phyloP scores from a whole-genome alignment of 2,329 filamentous ascomycete species.

The Xylaria sp. region DNA sequence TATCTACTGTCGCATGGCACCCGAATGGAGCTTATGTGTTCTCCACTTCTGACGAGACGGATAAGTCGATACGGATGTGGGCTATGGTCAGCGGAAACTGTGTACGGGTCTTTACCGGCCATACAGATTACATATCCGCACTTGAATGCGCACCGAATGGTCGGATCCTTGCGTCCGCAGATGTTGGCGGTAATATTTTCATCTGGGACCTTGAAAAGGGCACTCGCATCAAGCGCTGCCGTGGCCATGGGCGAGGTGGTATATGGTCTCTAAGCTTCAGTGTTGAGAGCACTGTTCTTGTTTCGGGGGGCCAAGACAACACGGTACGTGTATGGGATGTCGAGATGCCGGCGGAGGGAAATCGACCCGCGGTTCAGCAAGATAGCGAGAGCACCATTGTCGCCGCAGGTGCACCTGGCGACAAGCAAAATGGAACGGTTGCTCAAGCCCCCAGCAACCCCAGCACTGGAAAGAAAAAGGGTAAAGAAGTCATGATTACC shows the following conservation, averaged over 20 bases:
- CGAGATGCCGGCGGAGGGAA: constrained; percentile 61
- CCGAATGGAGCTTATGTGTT: constrained; percentile 92
- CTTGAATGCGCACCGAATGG: constrained; percentile 83
- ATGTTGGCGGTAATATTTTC: constrained; percentile 82
- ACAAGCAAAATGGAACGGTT: constrained; percentile 33
- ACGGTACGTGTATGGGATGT: constrained; percentile 96
- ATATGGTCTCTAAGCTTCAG: constrained; percentile 93
- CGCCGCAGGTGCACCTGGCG: constrained; percentile 36
- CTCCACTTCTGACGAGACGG: constrained; percentile 75
- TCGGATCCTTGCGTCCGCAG: constrained; percentile 84
- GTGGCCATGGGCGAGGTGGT: constrained; percentile 87
- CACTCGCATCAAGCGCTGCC: constrained; percentile 81
- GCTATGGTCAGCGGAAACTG: constrained; percentile 80
- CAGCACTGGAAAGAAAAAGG: constrained; percentile 61
- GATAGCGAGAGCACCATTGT: constrained; percentile 39
- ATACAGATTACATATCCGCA: constrained; percentile 79
- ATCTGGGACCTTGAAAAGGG: constrained; percentile 93
- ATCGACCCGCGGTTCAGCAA: constrained; percentile 33
- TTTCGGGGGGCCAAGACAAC: constrained; percentile 85
- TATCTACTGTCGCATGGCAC: constrained; percentile 91
- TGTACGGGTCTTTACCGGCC: constrained; percentile 86
- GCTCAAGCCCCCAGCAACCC: constrained; percentile 30
- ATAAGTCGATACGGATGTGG: constrained; percentile 98
- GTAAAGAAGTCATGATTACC: constrained; percentile 83
- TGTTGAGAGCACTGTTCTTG: constrained; percentile 83